Base-by-base conservation (phyloP, 1,284 basidiomycete genomes). In the Bondarzewia mesenterica region DNA sequence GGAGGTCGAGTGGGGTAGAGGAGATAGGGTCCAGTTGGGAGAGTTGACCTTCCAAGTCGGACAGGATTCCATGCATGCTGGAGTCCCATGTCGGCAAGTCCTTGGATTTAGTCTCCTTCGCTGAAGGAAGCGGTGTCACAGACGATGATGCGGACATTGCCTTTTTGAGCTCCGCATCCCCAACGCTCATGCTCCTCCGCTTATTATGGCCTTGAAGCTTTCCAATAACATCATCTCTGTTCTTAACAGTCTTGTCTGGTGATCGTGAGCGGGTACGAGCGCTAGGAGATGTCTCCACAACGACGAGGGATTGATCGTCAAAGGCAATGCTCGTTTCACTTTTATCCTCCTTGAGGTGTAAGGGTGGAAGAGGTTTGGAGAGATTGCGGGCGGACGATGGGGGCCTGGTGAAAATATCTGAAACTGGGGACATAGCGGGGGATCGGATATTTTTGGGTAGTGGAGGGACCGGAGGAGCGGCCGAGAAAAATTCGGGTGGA, bases 161-260 rank as follows among this genome's bases (percentile, higher is more conserved):
- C 52, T 73, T 75, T 60, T 78, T 74, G 41, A 78, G 57, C 48
- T 87, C 85, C 7, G 74, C 71, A 57, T 86, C 81, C 46, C 82
- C 75, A 38, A 86, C 78, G 56, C 85, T 87, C 77, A 84, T 80
- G 60, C 85, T 89, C 54, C 87, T 70, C 56, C 84, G 75, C 56
- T 81, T 84, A 52, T 62, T 67, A 40, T 72, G 66, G 22, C 56
- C 55, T 22, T 51, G 26, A 7, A 52, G 37, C 27, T 65, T 67
- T 18, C 62, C 61, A 15, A 58, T 58, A 6, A 58, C 44, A 23
- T 40, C 51, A 18, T 52, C 26, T 29, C 44, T 55, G 23, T 49
- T 46, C 44, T 52, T 57, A 7, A 54, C 42, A 12, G 59, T 57
- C 46, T 51, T 52, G n/a, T 53, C 57, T 22, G 59, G 56, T 5